Base-by-base conservation (phyloP, 306 rosid genomes). In the Pterocarpus santalinus region DNA sequence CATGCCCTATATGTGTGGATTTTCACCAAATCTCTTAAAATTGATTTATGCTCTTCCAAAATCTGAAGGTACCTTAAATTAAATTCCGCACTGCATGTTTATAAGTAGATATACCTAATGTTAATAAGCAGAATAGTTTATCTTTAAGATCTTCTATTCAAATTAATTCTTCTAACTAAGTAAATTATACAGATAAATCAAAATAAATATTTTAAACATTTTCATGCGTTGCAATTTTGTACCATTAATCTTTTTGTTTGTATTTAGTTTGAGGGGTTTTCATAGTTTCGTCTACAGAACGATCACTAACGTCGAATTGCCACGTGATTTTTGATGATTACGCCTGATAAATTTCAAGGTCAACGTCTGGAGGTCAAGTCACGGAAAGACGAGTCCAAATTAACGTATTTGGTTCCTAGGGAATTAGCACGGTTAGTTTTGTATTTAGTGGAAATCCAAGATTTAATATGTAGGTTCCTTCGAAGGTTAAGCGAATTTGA, bases 401-500 rank as follows among this genome's bases (percentile, higher is more conserved):
- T 62, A 62, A 9, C 38, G 72, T 47, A 32, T 16, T 34, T 33
- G 62, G 53, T 72, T 52, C 6, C 16, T 1, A 35, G 55, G 15
- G 33, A 13, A 35, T 51, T 34, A 53, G 36, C 51, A 72, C 4
- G 35, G 12, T 53, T 56, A 30, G 6, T 74, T 58, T 74, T 57
- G 58, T 28, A 60, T 47, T 61, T 32, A 46, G 71, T 46, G 68
- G 36, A 41, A 66, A 67, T 67, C 44, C 8, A 38, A 36, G 33
- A 36, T 67, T 67, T 78, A 38, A 13, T 16, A n/a, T 11, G 17
- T 34, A 72, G 6, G 34, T 36, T 76, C 38, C 1, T 63, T 28
- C 5, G 51, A 38, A 22, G 35, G 33, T 78, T 67, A 66, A 67
- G 22, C 67, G 82, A 66, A 78, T 38, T 28, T 67, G 46, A 75